Percentiles rank a stretch among this genome's conserved stretches.
Conservation (phyloP, 495 filamentous ascomycete species). For the Coniosporium apollinis region DNA sequence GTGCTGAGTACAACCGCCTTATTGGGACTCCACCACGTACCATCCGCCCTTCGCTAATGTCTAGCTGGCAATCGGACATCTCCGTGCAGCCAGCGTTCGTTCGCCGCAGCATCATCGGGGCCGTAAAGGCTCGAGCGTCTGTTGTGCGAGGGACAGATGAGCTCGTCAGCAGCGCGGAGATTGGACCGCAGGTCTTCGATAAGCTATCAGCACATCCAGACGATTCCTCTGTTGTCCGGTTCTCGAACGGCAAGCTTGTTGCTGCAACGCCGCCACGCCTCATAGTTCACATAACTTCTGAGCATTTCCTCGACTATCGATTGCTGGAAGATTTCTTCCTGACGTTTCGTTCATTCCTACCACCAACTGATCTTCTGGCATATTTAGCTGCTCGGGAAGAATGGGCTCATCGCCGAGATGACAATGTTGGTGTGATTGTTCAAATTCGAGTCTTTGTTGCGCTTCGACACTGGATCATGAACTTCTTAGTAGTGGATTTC, state of each 20-base stretch:
- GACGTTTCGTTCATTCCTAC: slow-evolving; percentile 76
- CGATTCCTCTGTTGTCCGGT: slow-evolving; percentile 69
- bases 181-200: slow-evolving; percentile 56
- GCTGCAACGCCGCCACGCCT: slow-evolving; percentile 85
- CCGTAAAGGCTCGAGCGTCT: slow-evolving; percentile 19
- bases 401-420: slow-evolving; percentile 68
- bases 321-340: slow-evolving; percentile 96
- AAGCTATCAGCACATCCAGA: slow-evolving; percentile 54
- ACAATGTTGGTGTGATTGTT: slow-evolving; percentile 81
- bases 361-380: slow-evolving; percentile 54
- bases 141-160: background rate
- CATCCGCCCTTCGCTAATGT: slow-evolving; percentile 19
- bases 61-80: slow-evolving; percentile 24
- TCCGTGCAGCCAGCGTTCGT: slow-evolving; percentile 10
- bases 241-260: slow-evolving; percentile 56
- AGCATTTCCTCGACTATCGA: slow-evolving; percentile 92
- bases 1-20: slow-evolving; percentile 27
- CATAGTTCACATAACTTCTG: slow-evolving; percentile 94
- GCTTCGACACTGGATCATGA: slow-evolving; percentile 92
- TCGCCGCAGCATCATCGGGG: slow-evolving; percentile 26
- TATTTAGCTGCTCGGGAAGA: slow-evolving; percentile 70
- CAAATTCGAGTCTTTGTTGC: slow-evolving; percentile 92
- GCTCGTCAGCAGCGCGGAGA: slow-evolving; percentile 10
- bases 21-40: slow-evolving; percentile 27
- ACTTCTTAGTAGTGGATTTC: slow-evolving; percentile 96